phyloP scores from a whole-genome alignment of 2,329 filamentous ascomycete genomes.

The Clonostachys byssicola region DNA sequence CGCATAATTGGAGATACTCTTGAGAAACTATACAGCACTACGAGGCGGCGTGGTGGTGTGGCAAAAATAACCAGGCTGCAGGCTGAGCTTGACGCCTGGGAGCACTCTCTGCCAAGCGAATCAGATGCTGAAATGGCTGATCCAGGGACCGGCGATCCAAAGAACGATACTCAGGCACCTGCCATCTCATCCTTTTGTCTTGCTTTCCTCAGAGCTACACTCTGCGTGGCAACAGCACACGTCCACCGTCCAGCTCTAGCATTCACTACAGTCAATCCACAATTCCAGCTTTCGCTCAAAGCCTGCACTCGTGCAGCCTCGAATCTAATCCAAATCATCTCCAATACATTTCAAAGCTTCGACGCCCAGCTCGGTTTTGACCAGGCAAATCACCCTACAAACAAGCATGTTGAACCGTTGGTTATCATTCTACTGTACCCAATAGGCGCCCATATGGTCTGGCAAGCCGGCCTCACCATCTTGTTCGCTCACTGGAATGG shows the following conservation, averaged over 20 bases:
- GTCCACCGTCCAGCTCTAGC: constrained; percentile 14
- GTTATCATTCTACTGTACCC: constrained; percentile 10
- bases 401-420: constrained; percentile 1
- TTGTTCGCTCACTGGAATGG: constrained; percentile 14
- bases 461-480: constrained; percentile 14
- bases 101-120: constrained; percentile 3
- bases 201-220: constrained; percentile 8
- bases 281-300: constrained; percentile 5
- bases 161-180: not conserved
- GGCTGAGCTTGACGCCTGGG: constrained; percentile 15
- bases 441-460: constrained; percentile 15
- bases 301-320: constrained; percentile 8
- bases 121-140: constrained; percentile 4
- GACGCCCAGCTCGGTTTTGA: not conserved
- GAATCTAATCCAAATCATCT: constrained; percentile 2
- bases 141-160: no score
- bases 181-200: not conserved
- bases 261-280: constrained; percentile 9
- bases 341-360: not conserved
- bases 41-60: constrained; percentile 13
- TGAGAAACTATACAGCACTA: constrained; percentile 16
- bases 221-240: constrained; percentile 13
- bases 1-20: constrained; percentile 12
- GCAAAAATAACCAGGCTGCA: constrained; percentile 13
- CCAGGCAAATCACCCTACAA: not conserved